Evolutionary conservation across 2,329 filamentous ascomycete genomes (phyloP).

Genomic region (Arthroderma sp.): DNA sequence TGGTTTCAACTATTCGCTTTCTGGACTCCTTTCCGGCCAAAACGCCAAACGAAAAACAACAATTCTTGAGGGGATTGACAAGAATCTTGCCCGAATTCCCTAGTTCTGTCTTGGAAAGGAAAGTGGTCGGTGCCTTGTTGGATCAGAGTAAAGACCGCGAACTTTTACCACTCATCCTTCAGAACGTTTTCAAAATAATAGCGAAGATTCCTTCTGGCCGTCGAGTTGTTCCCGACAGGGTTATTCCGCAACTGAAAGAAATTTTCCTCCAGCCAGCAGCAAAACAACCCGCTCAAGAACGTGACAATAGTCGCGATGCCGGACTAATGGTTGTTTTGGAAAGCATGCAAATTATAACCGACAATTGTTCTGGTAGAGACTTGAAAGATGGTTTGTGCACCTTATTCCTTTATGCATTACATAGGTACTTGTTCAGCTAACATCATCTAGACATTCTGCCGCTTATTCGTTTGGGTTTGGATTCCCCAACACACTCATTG

Average conservation of each 20-base stretch:
- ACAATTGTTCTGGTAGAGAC: conserved; percentile 76
- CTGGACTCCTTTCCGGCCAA: conserved; percentile 84
- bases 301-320: conserved; percentile 72
- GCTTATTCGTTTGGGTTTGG: conserved; percentile 68
- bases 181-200: conserved; percentile 86
- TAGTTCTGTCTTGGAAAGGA: conserved; percentile 85
- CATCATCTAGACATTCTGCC: conserved; percentile 60
- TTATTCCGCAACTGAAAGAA: conserved; percentile 72
- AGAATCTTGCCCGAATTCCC: conserved; percentile 87
- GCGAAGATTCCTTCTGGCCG: conserved; percentile 63
- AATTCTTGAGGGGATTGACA: conserved; percentile 78
- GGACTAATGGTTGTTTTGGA: conserved; percentile 86
- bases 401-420: conserved; percentile 11
- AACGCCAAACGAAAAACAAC: conserved; percentile 75
- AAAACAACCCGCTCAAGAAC: conserved; percentile 45
- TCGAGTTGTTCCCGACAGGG: conserved; percentile 68
- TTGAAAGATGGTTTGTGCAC: conserved; percentile 69
- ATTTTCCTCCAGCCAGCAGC: conserved; percentile 54
- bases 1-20: conserved; percentile 93
- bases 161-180: conserved; percentile 68
- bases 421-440: background rate
- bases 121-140: conserved; percentile 73
- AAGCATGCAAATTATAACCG: conserved; percentile 60
- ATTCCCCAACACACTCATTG: conserved; percentile 77
- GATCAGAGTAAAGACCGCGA: conserved; percentile 92